Percentiles rank a stretch among this genome's conserved stretches.
Evolutionary conservation across 2,329 filamentous ascomycete species (phyloP).

Genomic region (Diaporthe ilicicola): DNA sequence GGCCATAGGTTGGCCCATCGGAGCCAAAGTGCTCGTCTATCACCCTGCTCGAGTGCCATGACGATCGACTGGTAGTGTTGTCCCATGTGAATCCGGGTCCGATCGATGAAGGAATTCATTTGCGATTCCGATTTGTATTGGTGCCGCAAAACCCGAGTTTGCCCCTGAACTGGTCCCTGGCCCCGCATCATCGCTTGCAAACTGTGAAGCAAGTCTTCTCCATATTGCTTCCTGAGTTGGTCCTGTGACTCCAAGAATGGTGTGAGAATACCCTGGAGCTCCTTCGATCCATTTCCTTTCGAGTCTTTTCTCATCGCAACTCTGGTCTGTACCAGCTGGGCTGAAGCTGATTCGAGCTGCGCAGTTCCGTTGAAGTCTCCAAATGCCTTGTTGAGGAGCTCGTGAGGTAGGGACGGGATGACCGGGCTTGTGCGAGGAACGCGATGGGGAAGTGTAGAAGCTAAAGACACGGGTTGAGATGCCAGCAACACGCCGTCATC

Average conservation of each 20-base stretch:
- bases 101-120: neutral
- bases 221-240: neutral
- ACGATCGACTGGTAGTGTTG: neutral
- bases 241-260: neutral
- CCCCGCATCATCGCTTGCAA: neutral
- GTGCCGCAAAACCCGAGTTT: neutral
- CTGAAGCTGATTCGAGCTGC: neutral
- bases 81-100: neutral
- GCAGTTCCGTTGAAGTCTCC: accelerated
- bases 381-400: neutral
- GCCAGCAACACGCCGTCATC: neutral
- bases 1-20: slow-evolving; percentile 54
- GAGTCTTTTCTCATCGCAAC: accelerated
- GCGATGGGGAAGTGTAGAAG: neutral
- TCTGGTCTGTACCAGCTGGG: neutral
- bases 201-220: neutral
- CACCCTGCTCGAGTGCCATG: neutral
- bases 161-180: accelerated
- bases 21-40: slow-evolving; percentile 48
- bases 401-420: neutral
- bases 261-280: neutral
- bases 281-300: neutral
- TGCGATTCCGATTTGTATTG: neutral
- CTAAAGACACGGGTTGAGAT: accelerated
- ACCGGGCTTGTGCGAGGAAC: neutral